Evolutionary conservation across 306 rosid genomes (phyloP).

Genomic region (Delonix regia): DNA sequence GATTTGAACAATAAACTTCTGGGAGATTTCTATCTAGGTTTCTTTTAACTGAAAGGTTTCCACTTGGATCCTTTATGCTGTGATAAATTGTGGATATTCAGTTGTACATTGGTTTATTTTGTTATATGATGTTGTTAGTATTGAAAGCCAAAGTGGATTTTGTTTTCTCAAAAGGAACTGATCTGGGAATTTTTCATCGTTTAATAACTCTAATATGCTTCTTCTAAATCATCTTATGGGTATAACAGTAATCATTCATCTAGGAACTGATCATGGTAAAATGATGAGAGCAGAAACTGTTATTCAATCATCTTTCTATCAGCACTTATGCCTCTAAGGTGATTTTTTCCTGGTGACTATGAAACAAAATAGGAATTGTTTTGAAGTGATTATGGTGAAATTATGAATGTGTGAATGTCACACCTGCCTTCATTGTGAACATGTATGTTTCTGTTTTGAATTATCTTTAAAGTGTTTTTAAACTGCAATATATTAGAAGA

Average conservation of each 20-base stretch:
- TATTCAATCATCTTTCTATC: not conserved
- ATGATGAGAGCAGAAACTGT: not conserved
- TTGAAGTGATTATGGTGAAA: not conserved
- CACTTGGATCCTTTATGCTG: constrained; percentile 9
- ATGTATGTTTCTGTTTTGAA: not conserved
- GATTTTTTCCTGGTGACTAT: not conserved
- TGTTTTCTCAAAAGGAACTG: constrained; percentile 10
- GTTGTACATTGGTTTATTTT: not conserved
- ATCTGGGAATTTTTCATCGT: constrained; percentile 17
- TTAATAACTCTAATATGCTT: not conserved
- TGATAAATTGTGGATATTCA: not conserved
- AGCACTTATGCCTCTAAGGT: not conserved
- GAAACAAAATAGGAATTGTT: not conserved
- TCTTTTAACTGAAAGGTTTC: constrained; percentile 24
- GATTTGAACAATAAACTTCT: constrained; percentile 2
- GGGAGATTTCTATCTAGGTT: constrained; percentile 27
- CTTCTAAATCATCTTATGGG: constrained; percentile 1
- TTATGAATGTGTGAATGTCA: not conserved
- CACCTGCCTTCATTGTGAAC: not conserved
- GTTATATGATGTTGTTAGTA: not conserved
- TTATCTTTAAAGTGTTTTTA: constrained; percentile 15
- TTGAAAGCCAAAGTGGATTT: constrained; percentile 17
- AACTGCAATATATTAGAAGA: constrained; percentile 6
- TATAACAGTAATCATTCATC: constrained; percentile 10
- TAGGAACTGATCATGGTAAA: constrained; percentile 1